Conservation (phyloP, 305 asterid species). For the Solanum hybrid region DNA sequence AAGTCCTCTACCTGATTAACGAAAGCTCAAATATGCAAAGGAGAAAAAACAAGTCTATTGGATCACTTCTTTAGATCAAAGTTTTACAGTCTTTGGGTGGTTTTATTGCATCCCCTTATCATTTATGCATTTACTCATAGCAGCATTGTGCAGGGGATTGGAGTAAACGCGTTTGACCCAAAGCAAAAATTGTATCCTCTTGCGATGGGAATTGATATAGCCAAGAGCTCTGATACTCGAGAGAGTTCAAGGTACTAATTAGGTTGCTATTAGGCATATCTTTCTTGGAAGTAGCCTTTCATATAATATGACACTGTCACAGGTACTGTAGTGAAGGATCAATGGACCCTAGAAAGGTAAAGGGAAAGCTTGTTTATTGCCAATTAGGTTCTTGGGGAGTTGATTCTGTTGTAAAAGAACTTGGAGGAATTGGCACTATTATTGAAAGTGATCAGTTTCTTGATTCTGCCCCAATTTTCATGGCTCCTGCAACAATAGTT, state of each 20-base stretch:
- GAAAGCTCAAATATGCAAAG: background rate
- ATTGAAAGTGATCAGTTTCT: slow-evolving; percentile 45
- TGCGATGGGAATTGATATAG: slow-evolving; percentile 53
- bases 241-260: slow-evolving; percentile 39
- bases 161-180: slow-evolving; percentile 56
- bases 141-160: slow-evolving; percentile 52
- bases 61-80: background rate
- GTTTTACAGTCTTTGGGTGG: background rate
- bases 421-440: slow-evolving; percentile 73
- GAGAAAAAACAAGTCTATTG: background rate
- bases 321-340: slow-evolving; percentile 52
- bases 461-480: slow-evolving; percentile 62
- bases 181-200: slow-evolving; percentile 54
- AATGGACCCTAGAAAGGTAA: slow-evolving; percentile 74
- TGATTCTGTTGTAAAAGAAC: slow-evolving; percentile 61
- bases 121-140: background rate
- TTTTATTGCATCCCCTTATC: background rate
- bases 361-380: slow-evolving; percentile 73
- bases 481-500: slow-evolving; percentile 73
- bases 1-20: slow-evolving; percentile 12
- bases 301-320: background rate
- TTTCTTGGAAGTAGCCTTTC: background rate
- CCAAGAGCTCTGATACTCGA: slow-evolving; percentile 41
- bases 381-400: slow-evolving; percentile 48
- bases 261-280: background rate